These are phyloP conservation scores for Taphrina deformans DNA, from an alignment of 1,139 yeast genomes.

Conservation along the genomic window DNA sequence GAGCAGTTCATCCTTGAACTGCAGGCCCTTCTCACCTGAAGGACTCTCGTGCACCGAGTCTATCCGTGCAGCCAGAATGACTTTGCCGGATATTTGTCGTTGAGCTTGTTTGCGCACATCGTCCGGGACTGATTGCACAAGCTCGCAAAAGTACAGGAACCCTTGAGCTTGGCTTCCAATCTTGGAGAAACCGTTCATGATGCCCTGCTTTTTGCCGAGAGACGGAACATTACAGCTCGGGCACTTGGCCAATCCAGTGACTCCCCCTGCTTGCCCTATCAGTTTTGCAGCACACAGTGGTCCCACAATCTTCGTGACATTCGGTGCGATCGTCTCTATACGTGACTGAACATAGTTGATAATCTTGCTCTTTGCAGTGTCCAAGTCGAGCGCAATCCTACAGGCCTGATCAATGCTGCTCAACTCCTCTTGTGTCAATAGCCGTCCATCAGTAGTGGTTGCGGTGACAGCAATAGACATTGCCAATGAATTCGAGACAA, in stretches of 20 bases:
- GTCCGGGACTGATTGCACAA: conserved; percentile 53
- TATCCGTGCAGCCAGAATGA: conserved; percentile 78
- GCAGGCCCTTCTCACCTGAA: conserved; percentile 59
- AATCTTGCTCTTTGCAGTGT: conserved; percentile 51
- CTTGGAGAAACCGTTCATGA: conserved; percentile 50
- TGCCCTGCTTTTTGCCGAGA: conserved; percentile 64
- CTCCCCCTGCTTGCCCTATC: conserved; percentile 68
- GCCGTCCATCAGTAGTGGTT: conserved; percentile 49
- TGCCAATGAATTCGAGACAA: conserved; percentile 58
- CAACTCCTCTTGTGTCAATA: conserved; percentile 49
- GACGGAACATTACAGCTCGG: conserved; percentile 86
- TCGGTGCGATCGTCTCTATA: conserved; percentile 71
- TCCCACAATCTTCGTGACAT: conserved; percentile 70
- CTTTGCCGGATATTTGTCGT: conserved; percentile 76
- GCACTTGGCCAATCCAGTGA: conserved; percentile 63
- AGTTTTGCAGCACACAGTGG: conserved; percentile 73
- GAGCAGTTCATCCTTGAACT: conserved; percentile 61
- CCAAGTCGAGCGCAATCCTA: conserved; percentile 52
- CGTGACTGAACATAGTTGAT: conserved; percentile 59
- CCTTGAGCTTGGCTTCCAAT: conserved; percentile 64
- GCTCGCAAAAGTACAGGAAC: conserved; percentile 47
- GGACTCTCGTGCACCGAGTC: conserved; percentile 55
- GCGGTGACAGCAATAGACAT: conserved; percentile 77
- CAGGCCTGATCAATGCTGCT: conserved; percentile 52
- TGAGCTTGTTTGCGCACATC: conserved; percentile 68